A percentile compares a stretch with the other conserved stretches of the same genome.
Evolutionary conservation across 768 basidiomycete species (phyloP).

Genomic region (Phanerochaete sordida): DNA sequence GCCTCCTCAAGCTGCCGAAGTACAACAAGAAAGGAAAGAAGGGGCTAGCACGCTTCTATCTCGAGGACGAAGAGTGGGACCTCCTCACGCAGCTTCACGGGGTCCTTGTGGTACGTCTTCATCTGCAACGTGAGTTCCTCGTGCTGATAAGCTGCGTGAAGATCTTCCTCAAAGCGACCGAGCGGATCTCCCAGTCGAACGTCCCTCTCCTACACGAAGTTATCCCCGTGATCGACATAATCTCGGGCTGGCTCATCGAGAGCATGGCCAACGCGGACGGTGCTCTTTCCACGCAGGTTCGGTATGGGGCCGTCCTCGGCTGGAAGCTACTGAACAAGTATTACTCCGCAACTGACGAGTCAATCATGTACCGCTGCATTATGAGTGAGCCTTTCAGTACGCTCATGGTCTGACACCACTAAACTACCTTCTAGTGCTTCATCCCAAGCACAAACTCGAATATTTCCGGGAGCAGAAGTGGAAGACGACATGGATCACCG

Average conservation of each 20-base stretch:
- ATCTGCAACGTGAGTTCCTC: neutral
- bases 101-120: conserved; percentile 21
- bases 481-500: conserved; percentile 25
- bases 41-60: conserved; percentile 23
- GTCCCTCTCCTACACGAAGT: conserved; percentile 27
- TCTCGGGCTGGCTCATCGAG: conserved; percentile 11
- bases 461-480: conserved; percentile 24
- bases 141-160: neutral
- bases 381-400: conserved; percentile 20
- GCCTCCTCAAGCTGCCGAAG: conserved; percentile 12
- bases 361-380: conserved; percentile 22
- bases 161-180: conserved; percentile 24
- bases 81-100: conserved; percentile 19
- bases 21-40: conserved; percentile 15
- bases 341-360: conserved; percentile 24
- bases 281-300: neutral
- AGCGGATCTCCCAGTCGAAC: conserved; percentile 17
- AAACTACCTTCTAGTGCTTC: conserved; percentile 19
- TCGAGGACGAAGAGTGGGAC: conserved; percentile 19
- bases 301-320: neutral
- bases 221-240: conserved; percentile 26
- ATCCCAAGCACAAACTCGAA: conserved; percentile 23
- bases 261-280: neutral
- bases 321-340: conserved; percentile 26
- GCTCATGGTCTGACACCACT: conserved; percentile 15